Conservation (phyloP, 2,329 filamentous ascomycete genomes). For the Penicillium concentricum region DNA sequence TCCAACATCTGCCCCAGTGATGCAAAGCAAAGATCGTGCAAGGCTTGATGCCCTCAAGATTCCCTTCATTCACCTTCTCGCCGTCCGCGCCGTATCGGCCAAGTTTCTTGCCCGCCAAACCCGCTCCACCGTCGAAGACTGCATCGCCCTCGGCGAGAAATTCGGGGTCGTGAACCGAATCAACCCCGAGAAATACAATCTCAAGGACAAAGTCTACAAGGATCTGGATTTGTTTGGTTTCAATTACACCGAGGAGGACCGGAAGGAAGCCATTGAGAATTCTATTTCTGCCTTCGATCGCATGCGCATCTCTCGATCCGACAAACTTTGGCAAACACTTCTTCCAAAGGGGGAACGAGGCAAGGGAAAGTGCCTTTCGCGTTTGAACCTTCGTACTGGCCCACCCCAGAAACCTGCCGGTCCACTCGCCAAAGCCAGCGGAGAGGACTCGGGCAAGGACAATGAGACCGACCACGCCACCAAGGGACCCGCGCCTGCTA, state of each 20-base stretch:
- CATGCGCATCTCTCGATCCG: slow-evolving; percentile 57
- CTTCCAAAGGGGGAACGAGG: slow-evolving; percentile 60
- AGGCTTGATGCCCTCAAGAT: slow-evolving; percentile 47
- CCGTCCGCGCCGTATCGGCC: slow-evolving; percentile 49
- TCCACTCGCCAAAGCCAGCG: slow-evolving; percentile 30
- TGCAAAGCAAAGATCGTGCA: slow-evolving; percentile 37
- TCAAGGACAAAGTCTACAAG: slow-evolving; percentile 60
- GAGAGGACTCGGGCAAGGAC: slow-evolving; percentile 38
- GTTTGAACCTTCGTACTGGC: slow-evolving; percentile 49
- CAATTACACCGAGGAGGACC: slow-evolving; percentile 57
- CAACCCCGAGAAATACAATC: slow-evolving; percentile 51
- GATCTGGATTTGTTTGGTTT: slow-evolving; percentile 64
- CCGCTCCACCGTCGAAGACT: slow-evolving; percentile 50
- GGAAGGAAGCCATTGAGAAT: slow-evolving; percentile 60
- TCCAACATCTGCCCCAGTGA: slow-evolving; percentile 45
- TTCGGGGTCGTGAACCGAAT: slow-evolving; percentile 53
- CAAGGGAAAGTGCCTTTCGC: slow-evolving; percentile 61
- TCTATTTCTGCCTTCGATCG: slow-evolving; percentile 64
- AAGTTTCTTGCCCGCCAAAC: slow-evolving; percentile 50
- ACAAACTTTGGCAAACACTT: slow-evolving; percentile 62
- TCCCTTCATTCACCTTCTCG: slow-evolving; percentile 54
- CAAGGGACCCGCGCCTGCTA: slow-evolving; percentile 26
- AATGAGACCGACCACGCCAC: slow-evolving; percentile 40
- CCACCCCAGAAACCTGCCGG: slow-evolving; percentile 2
- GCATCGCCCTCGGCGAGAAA: slow-evolving; percentile 50